phyloP scores from a whole-genome alignment of 257 asterid genomes.

The Apocynum venetum region DNA sequence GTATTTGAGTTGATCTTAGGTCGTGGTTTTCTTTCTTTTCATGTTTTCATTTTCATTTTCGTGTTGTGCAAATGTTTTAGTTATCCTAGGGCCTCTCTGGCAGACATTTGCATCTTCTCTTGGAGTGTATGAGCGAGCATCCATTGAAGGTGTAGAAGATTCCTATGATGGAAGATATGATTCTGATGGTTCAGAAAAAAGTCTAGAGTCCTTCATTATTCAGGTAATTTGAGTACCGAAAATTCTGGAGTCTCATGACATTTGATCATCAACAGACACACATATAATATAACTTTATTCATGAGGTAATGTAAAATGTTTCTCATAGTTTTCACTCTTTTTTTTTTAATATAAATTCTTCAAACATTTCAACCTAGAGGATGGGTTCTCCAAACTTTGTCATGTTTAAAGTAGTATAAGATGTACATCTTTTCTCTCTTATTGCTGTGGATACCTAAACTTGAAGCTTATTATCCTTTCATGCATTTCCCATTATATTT shows the following conservation, averaged over 20 bases:
- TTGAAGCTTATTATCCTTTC: not conserved
- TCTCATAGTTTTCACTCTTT: not conserved
- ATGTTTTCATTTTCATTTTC: conserved; percentile 14
- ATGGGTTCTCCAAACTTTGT: not conserved
- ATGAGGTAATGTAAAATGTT: not conserved
- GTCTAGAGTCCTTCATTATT: conserved; percentile 84
- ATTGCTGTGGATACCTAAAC: not conserved
- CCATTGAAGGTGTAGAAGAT: conserved; percentile 77
- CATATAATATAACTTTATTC: not conserved
- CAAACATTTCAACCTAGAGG: not conserved
- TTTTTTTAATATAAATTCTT: not conserved
- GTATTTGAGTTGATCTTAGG: not conserved
- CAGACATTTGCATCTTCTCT: conserved; percentile 81
- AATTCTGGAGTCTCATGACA: not conserved
- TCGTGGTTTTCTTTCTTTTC: conserved; percentile 7
- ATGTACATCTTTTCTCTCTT: not conserved
- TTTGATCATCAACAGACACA: not conserved
- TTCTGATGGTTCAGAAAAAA: conserved; percentile 88
- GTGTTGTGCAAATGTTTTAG: conserved; percentile 40
- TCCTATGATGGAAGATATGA: conserved; percentile 93
- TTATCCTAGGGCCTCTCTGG: conserved; percentile 86
- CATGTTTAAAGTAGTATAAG: not conserved
- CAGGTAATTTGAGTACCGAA: conserved; percentile 47
- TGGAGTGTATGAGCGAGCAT: conserved; percentile 70
- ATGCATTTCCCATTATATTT: not conserved